Base-by-base conservation (phyloP, 345 rosid species). In the Populus euphratica region DNA sequence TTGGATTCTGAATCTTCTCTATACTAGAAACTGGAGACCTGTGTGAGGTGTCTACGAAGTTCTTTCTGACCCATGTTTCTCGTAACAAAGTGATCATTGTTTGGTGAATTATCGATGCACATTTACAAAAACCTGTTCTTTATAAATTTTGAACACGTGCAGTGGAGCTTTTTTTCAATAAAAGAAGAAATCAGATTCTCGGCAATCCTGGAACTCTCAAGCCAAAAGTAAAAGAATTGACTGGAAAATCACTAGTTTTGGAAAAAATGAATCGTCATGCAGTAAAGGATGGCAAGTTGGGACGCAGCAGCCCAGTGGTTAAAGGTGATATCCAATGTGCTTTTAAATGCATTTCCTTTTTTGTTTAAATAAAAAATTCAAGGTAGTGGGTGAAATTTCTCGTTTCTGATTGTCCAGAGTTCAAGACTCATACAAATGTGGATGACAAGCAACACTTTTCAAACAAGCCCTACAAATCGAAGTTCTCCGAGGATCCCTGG, bases 131-230 rank as follows among this genome's bases (percentile, higher is more conserved):
- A 33, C 43, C 2, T 39, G 8, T 1, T 39, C 2, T 39, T 10
- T 39, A 39, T 39, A 39, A 5, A 8, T 59, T 13, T 14, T 13
- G 16, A 16, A 27, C 5, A 29, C 64, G 41, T 80, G 78, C 81
- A 87, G 92, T 85, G 80, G 86, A 86, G 71, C 73, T 65, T 38
- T 86, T 84, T 77, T 86, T 89, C 83, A 90, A 85, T 73, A 77
- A 50, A 81, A 63, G 27, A 75, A 87, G 56, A 43, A 81, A 38
- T 64, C 74, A 80, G 47, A 78, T 77, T 68, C 83, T 62, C 18
- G 47, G 33, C 38, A 38, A 35, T 69, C 72, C 39, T 44, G 70
- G 36, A 69, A 49, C 69, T 77, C 56, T 74, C 73, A 71, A 78
- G 65, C 36, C 75, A 64, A 77, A 66, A 61, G 18, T 76, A 69